A percentile compares a stretch with the other conserved stretches of the same genome.
Evolutionary conservation across 495 filamentous ascomycete species (phyloP).

Genomic region (Hamigera avellanea): DNA sequence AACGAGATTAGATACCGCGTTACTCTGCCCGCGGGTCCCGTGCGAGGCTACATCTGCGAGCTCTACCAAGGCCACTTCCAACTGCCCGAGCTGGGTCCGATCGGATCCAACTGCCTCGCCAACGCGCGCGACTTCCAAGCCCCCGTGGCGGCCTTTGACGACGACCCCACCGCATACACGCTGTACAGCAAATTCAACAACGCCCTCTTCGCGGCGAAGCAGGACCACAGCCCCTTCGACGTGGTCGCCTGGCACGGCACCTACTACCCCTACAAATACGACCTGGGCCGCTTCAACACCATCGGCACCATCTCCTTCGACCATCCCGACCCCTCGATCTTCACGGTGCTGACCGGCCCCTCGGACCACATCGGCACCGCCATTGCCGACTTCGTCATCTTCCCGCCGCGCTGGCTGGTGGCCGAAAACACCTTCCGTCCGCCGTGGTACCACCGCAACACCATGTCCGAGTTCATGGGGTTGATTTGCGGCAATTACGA

Average conservation of each 20-base stretch:
- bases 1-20: constrained; percentile 54
- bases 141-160: constrained; percentile 63
- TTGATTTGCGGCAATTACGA: constrained; percentile 54
- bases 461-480: constrained; percentile 60
- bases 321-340: constrained; percentile 76
- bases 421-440: constrained; percentile 69
- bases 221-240: constrained; percentile 69
- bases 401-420: constrained; percentile 74
- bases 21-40: constrained; percentile 49
- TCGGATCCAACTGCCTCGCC: constrained; percentile 77
- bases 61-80: constrained; percentile 76
- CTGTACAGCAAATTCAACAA: constrained; percentile 72
- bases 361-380: constrained; percentile 63
- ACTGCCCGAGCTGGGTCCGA: constrained; percentile 81
- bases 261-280: constrained; percentile 84
- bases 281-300: constrained; percentile 68
- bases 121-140: constrained; percentile 85
- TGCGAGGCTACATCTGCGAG: constrained; percentile 78
- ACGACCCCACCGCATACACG: constrained; percentile 35
- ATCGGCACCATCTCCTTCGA: constrained; percentile 65
- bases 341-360: constrained; percentile 66
- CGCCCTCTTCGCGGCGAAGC: constrained; percentile 59
- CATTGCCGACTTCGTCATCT: constrained; percentile 73
- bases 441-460: constrained; percentile 72
- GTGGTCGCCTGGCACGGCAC: constrained; percentile 70